Base-by-base conservation (phyloP, 148 eudicot genomes). In the Camellia lanceoleosa region DNA sequence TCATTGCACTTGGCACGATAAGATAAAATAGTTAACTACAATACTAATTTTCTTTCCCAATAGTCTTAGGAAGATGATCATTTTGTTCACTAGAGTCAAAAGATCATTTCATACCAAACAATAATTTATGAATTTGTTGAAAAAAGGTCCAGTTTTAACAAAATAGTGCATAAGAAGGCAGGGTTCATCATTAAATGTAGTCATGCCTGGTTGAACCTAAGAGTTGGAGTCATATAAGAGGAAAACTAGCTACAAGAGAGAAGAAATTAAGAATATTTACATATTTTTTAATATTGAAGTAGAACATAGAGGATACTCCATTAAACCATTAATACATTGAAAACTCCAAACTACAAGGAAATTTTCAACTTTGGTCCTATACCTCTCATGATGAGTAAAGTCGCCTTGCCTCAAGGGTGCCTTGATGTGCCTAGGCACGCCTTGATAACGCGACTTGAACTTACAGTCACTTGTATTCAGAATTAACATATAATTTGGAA, bases 241-340 rank as follows among this genome's bases (percentile, higher is more conserved):
- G 74, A 49, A 19, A 71, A 9, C 38, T 49, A 19, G 3, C 55
- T 11, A 9, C 10, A 13, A 71, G 7, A 20, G 20, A 14, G 67
- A 63, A 49, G 15, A 11, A 71, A 71, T 55, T 49, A 51, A 71
- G 75, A 20, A 71, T 71, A 71, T 51, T 71, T 47, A 13, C 14
- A 6, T 12, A 51, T 38, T 20, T 42, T 14, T 68, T 7, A 44
- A 42, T 68, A 7, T 11, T 54, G 13, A 11, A 47, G 51, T 47
- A 47, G 51, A 47, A 7, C 51, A 30, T 0, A 30, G 38, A 30
- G 38, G 38, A 7, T 7, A 47, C 51, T 4, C 51, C 38, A 47
- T 47, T n/a, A 47, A 47, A 47, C 51, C 7, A 47, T 47, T 47
- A 5, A 47, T 47, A 5, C 5, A 47, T 47, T 4, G 7, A 47